Percentiles rank a stretch among this genome's conserved stretches.
Conservation (phyloP, 2,329 filamentous ascomycete species). For the Talaromyces sp. region DNA sequence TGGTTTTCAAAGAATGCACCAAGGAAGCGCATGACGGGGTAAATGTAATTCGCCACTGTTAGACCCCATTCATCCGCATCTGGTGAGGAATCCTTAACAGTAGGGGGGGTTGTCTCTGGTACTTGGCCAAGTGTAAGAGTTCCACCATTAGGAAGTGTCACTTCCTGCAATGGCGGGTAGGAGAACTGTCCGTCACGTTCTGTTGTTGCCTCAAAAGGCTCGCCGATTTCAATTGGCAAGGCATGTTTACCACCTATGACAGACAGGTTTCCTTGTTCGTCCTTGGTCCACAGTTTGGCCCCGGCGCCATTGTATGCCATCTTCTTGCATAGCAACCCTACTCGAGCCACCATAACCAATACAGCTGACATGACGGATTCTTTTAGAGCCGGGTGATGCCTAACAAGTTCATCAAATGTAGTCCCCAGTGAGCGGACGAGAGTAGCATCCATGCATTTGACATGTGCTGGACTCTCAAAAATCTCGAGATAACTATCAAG, state of each 20-base stretch:
- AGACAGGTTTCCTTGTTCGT: constrained; percentile 52
- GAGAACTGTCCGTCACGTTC: constrained; percentile 5
- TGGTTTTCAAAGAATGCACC: constrained; percentile 69
- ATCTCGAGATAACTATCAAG: constrained; percentile 88
- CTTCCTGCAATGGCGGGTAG: constrained; percentile 14
- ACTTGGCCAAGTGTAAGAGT: constrained; percentile 27
- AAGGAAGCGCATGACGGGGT: constrained; percentile 71
- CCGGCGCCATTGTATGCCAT: constrained; percentile 70
- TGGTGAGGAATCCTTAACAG: constrained; percentile 14
- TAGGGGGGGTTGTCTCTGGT: constrained; percentile 17
- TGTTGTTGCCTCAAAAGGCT: constrained; percentile 18
- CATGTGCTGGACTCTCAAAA: constrained; percentile 88
- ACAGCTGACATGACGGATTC: constrained; percentile 76
- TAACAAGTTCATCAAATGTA: constrained; percentile 87
- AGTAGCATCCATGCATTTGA: constrained; percentile 75
- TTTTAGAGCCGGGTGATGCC: constrained; percentile 83
- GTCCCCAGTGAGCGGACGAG: constrained; percentile 69
- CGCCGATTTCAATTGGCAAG: constrained; percentile 30
- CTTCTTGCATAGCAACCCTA: constrained; percentile 65
- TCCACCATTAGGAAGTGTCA: constrained; percentile 31
- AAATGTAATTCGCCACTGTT: constrained; percentile 63
- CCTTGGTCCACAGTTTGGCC: constrained; percentile 66
- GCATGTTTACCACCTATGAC: constrained; percentile 51
- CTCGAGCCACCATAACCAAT: constrained; percentile 78
- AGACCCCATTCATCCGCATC: constrained; percentile 46